Percentiles rank a stretch among this genome's conserved stretches.
These are phyloP conservation scores for Apiotrichum brassicae DNA, from an alignment of 1,284 basidiomycete species.

Conservation along the genomic window DNA sequence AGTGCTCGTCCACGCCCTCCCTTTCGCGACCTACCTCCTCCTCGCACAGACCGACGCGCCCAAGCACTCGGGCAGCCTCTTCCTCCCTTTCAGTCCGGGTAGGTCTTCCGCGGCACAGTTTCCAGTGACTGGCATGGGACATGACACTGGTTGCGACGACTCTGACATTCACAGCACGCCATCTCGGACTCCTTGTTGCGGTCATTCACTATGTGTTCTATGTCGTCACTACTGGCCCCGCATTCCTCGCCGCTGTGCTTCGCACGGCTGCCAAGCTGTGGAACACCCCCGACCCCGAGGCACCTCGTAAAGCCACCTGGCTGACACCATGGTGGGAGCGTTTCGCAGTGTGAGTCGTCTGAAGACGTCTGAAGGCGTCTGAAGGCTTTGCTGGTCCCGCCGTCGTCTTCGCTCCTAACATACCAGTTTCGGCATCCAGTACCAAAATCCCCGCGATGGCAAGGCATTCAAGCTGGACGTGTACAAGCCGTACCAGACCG, in stretches of 20 bases:
- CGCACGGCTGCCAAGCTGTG: conserved; percentile 6
- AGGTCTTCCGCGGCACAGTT: neutral
- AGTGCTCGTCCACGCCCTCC: conserved; percentile 26
- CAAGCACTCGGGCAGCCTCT: conserved; percentile 15
- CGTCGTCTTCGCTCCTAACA: too few species aligned
- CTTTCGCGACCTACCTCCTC: conserved; percentile 22
- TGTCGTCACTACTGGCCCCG: conserved; percentile 4
- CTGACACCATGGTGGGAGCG: conserved; percentile 12
- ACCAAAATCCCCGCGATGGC: conserved; percentile 2
- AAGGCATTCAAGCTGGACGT: conserved; percentile 13
- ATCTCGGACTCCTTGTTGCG: conserved; percentile 18
- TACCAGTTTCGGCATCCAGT: conserved; percentile 13
- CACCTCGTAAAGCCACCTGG: neutral
- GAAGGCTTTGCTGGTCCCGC: too few species aligned
- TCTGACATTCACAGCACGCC: conserved; percentile 9
- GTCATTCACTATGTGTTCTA: conserved; percentile 12
- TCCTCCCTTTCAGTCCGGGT: conserved; percentile 27
- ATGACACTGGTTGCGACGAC: too few species aligned
- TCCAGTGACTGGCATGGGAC: neutral
- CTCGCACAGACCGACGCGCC: conserved; percentile 27
- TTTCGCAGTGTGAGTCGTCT: conserved; percentile 7
- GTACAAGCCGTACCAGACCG: conserved; percentile 7
- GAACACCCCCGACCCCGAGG: conserved; percentile 1
- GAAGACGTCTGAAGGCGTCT: too few species aligned
- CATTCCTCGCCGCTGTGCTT: conserved; percentile 2